Evolutionary conservation across 106 monocot genomes (phyloP).

Genomic region (Dactylorhiza incarnata): DNA sequence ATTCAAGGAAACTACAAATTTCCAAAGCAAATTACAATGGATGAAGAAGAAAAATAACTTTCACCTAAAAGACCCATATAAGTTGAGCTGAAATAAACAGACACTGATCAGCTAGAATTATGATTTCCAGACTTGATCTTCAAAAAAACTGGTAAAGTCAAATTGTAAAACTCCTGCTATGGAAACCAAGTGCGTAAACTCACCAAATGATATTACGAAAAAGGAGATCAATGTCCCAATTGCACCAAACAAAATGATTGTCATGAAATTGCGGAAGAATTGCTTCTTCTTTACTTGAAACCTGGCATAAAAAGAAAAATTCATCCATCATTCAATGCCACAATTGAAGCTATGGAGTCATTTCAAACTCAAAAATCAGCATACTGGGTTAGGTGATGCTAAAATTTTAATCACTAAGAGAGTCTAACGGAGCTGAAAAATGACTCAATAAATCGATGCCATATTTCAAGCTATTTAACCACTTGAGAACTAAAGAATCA

Average conservation of each 20-base stretch:
- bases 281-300: slow-evolving; percentile 95
- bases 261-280: slow-evolving; percentile 95
- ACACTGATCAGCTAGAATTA: background rate
- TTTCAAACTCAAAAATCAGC: background rate
- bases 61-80: background rate
- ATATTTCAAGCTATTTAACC: no score
- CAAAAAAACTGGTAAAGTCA: background rate
- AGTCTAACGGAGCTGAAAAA: background rate
- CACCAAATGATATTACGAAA: slow-evolving; percentile 66
- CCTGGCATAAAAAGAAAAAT: background rate
- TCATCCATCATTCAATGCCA: background rate
- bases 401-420: background rate
- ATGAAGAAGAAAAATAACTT: background rate
- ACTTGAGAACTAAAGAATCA: no score
- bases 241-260: slow-evolving; percentile 88
- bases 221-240: slow-evolving; percentile 90
- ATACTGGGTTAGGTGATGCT: background rate
- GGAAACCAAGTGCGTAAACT: slow-evolving; percentile 1
- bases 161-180: background rate
- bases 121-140: background rate
- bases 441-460: no score
- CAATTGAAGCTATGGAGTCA: background rate
- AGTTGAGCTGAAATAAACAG: background rate
- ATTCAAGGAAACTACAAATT: background rate
- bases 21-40: background rate